Evolutionary conservation across 1,284 basidiomycete species (phyloP).

Genomic region (Spongispora temasekensis): DNA sequence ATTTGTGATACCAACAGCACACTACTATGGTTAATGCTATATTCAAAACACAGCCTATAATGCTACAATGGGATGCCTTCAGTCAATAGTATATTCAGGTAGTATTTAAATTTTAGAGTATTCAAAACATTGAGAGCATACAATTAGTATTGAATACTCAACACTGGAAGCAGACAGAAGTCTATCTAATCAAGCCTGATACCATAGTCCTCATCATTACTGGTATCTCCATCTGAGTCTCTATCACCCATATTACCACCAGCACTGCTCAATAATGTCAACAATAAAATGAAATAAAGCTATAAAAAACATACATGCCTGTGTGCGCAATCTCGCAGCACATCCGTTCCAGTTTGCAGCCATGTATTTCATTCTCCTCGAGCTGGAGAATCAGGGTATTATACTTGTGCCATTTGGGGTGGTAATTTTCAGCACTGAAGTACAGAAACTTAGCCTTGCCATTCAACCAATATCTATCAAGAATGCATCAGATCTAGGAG

Average conservation of each 20-base stretch:
- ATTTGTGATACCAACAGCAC: too few relatives aligned
- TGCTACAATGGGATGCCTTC: too few relatives aligned
- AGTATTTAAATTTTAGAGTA: too few relatives aligned
- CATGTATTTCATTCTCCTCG: neutral
- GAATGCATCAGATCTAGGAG: neutral
- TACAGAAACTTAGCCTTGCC: neutral
- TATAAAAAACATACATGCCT: neutral
- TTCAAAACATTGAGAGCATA: too few relatives aligned
- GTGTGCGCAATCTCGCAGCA: neutral
- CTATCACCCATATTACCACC: neutral
- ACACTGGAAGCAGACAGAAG: too few relatives aligned
- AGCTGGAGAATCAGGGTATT: neutral
- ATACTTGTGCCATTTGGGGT: neutral
- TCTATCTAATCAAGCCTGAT: neutral
- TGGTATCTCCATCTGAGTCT: neutral
- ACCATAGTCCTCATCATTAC: neutral
- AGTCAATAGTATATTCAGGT: too few relatives aligned
- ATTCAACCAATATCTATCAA: neutral
- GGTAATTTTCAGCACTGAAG: neutral
- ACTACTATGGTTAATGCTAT: too few relatives aligned
- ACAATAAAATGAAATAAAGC: neutral
- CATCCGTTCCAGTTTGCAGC: neutral
- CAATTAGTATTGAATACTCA: too few relatives aligned
- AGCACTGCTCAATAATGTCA: neutral
- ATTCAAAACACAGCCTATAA: too few relatives aligned